Base-by-base conservation (phyloP, 306 rosid genomes). In the Carpinus viminea region DNA sequence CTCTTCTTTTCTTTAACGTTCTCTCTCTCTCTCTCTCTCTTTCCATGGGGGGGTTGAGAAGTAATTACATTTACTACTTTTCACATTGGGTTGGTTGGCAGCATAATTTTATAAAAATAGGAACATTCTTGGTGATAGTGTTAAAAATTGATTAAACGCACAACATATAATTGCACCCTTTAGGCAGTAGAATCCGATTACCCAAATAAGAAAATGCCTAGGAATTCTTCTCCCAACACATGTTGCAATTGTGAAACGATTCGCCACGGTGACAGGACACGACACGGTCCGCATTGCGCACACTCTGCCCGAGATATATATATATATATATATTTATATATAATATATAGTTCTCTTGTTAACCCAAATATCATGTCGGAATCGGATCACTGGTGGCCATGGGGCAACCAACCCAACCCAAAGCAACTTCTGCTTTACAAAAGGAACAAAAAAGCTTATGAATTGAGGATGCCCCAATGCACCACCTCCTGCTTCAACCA, bases 211-310 rank as follows among this genome's bases (percentile, higher is more conserved):
- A 74, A 74, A 78, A 53, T 17, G 81, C 72, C 24, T 64, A 1
- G 75, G 60, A 70, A 70, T 4, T 31, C 73, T 59, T 41, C 75
- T 46, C 79, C 65, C 77, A 70, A 59, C 66, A 36, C 79, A 66
- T 46, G 71, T 62, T 54, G 9, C 24, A 73, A 18, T 41, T 54
- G 86, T 46, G 7, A 74, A 78, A 73, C 84, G 77, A 68, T 82
- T 86, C 84, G 85, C 86, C 74, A 80, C 80, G 64, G 83, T 72
- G 78, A 62, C 26, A 43, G 75, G 65, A 77, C 78, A 84, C 78
- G 55, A 74, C 79, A 61, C 75, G 77, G 79, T 74, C 70, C 81
- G 73, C 70, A 54, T 56, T 68, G 55, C 79, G 76, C 84, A 8
- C 75, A 61, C 81, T 20, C 36, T 5, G 26, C 68, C 62, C 86